Conservation (phyloP, 331 rosid genomes). For the Pyrus hybrid region DNA sequence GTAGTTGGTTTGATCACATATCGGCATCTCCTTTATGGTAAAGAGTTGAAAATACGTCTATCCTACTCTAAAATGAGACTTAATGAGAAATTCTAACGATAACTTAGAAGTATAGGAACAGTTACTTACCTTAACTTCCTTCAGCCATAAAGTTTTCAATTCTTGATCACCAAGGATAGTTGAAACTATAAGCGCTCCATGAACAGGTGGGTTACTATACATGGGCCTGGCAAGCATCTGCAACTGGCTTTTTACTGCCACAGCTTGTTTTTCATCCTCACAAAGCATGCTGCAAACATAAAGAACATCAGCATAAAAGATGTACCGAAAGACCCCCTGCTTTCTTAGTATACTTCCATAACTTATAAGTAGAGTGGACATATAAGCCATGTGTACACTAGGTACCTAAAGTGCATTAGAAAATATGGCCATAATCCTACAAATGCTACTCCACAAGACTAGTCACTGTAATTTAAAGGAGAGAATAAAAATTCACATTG, state of each 20-base stretch:
- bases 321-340: not conserved
- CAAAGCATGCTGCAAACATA: slow-evolving; percentile 60
- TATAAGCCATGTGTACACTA: not conserved
- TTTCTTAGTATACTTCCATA: not conserved
- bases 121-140: slow-evolving; percentile 74
- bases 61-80: not conserved
- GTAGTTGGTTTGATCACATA: not conserved
- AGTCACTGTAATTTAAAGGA: not conserved
- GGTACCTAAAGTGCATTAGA: not conserved
- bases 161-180: slow-evolving; percentile 76
- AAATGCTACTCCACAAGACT: not conserved
- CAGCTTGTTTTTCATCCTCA: slow-evolving; percentile 87
- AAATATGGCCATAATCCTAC: not conserved
- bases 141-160: slow-evolving; percentile 71
- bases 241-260: slow-evolving; percentile 87
- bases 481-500: not conserved
- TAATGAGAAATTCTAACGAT: not conserved
- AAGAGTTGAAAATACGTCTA: not conserved
- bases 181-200: slow-evolving; percentile 78
- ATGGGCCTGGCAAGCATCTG: slow-evolving; percentile 91
- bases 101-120: not conserved
- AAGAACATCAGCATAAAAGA: not conserved
- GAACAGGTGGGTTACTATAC: slow-evolving; percentile 96
- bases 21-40: not conserved
- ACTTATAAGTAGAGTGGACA: not conserved